Base-by-base conservation (phyloP, 345 rosid genomes). In the Dimocarpus longan region DNA sequence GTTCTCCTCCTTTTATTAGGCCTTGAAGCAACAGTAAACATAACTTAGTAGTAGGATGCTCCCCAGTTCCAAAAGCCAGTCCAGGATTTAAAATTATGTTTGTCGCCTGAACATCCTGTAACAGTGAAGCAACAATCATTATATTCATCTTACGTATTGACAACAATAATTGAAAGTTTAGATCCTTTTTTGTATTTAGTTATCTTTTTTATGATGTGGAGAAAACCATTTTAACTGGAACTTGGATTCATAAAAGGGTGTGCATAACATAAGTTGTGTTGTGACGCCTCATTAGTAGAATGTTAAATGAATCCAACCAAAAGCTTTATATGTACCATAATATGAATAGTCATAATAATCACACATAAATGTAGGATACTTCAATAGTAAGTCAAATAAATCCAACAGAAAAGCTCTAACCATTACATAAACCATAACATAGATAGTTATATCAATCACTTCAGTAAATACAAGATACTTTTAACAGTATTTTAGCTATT, bases 11-110 rank as follows among this genome's bases (percentile, higher is more conserved):
- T 82, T 85, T 91, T 50, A 95, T 87, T 86, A 85, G 82, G 70
- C 86, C 60, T 48, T 46, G 82, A 73, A 95, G 91, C 71, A 93
- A 89, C 88, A 86, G 75, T 8, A 93, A 82, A 81, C 98, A 95
- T 54, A 91, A 80, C 80, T 81, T 92, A 24, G 98, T 89, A 10
- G 97, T 88, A 48, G 98, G 87, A 75, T 95, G 98, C 78, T 95
- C 96, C 71, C 98, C 99, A 12, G 96, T 93, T 76, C 99, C 98
- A 84, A 95, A 93, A 39, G 98, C 95, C 85, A 89, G 80, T 79
- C 95, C 94, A 80, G 99, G 97, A 84, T 93, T 89, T 80, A 93
- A 82, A 75, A 93, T 82, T 80, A 95, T 93, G 86, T 92, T 92
- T 22, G 88, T 85, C 2, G 97, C 97, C 59, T 85, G 76, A 69